Conservation (phyloP, 225 moss, liverwort and hornwort genomes). For the Pseudisothecium myosuroides region DNA sequence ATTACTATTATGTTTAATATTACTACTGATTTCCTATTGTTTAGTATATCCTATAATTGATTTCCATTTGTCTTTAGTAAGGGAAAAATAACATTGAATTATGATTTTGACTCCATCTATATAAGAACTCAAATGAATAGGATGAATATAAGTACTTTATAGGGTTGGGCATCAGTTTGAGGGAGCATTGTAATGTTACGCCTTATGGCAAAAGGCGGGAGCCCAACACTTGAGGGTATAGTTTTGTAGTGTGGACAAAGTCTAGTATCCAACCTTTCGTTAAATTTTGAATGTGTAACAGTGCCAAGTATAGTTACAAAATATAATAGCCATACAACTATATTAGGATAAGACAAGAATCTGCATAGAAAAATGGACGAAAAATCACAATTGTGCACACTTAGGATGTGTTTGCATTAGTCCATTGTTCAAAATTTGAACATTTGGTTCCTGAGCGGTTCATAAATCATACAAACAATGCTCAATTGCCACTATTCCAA, state of each 20-base stretch:
- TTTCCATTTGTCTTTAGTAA: background rate
- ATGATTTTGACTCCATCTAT: no score
- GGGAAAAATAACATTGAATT: background rate
- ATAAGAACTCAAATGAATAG: no score
- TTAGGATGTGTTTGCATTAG: background rate
- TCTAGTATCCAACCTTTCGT: rapidly evolving
- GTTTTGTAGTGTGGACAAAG: background rate
- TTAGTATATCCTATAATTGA: no score
- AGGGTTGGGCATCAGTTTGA: rapidly evolving
- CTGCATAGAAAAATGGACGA: no score
- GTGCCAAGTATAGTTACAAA: background rate
- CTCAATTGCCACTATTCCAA: rapidly evolving
- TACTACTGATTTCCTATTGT: no score
- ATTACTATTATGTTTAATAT: background rate
- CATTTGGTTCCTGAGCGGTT: background rate
- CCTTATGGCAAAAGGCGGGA: no score
- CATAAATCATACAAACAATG: background rate
- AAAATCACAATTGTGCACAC: no score
- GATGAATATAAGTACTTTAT: no score
- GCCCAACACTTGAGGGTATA: no score
- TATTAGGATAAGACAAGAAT: no score
- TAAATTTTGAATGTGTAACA: background rate
- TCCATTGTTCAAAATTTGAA: background rate
- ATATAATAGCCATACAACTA: background rate
- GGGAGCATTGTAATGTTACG: background rate